Evolutionary conservation across 108 stramenopile genomes (phyloP).

Genomic region (Cylindrotheca closterium): DNA sequence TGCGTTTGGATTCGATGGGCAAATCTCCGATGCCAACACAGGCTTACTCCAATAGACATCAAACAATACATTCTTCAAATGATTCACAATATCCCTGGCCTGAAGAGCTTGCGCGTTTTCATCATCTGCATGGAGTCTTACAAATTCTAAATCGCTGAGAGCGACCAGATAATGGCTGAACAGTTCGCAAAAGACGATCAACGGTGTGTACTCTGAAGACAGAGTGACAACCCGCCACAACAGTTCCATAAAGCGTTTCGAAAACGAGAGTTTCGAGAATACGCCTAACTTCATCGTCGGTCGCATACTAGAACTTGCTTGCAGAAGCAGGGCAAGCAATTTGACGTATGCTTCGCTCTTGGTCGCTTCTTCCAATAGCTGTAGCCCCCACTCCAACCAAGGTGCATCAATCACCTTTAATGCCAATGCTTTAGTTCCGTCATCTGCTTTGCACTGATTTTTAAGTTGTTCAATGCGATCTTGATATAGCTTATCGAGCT

Average conservation of each 20-base stretch:
- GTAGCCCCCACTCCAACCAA: constrained; percentile 29
- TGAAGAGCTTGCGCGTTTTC: constrained; percentile 21
- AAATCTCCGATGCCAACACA: constrained; percentile 50
- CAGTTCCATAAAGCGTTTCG: constrained; percentile 11
- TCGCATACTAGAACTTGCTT: constrained; percentile 50
- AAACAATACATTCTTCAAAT: constrained; percentile 40
- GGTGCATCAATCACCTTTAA: constrained; percentile 17
- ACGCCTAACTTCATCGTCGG: constrained; percentile 32
- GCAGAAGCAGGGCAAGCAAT: constrained; percentile 40
- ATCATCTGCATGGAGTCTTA: constrained; percentile 31
- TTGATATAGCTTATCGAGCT: constrained; percentile 62
- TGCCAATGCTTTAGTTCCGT: constrained; percentile 18
- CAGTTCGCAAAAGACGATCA: constrained; percentile 72
- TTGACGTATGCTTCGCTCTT: constrained; percentile 27
- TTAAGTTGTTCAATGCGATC: constrained; percentile 22
- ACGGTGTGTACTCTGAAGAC: background rate
- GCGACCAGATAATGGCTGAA: constrained; percentile 76
- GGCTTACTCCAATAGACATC: constrained; percentile 78
- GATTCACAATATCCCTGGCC: constrained; percentile 48
- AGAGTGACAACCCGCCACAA: constrained; percentile 18
- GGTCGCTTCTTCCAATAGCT: constrained; percentile 25
- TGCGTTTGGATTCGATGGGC: constrained; percentile 21
- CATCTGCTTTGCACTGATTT: constrained; percentile 22
- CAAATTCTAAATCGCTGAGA: constrained; percentile 75
- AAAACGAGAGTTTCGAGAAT: constrained; percentile 48